Percentiles rank a stretch among this genome's conserved stretches.
Evolutionary conservation across 1,284 basidiomycete species (phyloP).

Genomic region (Rhodotorula sp.): DNA sequence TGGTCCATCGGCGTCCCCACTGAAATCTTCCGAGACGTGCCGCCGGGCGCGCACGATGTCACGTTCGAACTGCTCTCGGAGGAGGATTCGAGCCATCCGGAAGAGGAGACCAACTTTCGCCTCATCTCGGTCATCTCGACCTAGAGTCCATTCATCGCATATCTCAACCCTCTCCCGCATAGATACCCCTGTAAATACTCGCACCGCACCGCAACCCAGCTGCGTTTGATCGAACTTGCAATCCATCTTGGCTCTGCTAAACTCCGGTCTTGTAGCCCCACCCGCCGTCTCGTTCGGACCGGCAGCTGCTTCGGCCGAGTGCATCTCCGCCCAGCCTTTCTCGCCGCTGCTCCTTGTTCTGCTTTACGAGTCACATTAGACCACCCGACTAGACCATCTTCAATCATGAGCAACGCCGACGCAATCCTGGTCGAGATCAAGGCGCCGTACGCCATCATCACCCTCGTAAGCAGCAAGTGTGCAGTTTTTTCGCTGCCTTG

Average conservation of each 20-base stretch:
- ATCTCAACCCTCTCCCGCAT: background rate
- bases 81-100: slow-evolving; percentile 23
- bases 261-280: too few relatives aligned
- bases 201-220: too few relatives aligned
- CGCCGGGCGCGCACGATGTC: slow-evolving; percentile 31
- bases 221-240: too few relatives aligned
- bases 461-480: slow-evolving; percentile 13
- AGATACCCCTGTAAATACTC: background rate
- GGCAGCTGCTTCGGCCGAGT: background rate
- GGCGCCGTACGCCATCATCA: slow-evolving; percentile 33
- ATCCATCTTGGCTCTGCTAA: too few relatives aligned
- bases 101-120: slow-evolving; percentile 29
- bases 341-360: too few relatives aligned
- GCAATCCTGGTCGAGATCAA: slow-evolving; percentile 29
- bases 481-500: background rate
- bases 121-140: slow-evolving; percentile 35
- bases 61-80: slow-evolving; percentile 33
- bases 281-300: background rate
- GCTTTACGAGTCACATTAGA: background rate
- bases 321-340: background rate
- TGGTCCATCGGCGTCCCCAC: slow-evolving; percentile 42
- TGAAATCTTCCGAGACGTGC: slow-evolving; percentile 25
- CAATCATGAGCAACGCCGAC: background rate
- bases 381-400: background rate
- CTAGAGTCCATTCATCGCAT: background rate